These are phyloP conservation scores for Thozetella sp. DNA, from an alignment of 495 filamentous ascomycete genomes.

Conservation along the genomic window DNA sequence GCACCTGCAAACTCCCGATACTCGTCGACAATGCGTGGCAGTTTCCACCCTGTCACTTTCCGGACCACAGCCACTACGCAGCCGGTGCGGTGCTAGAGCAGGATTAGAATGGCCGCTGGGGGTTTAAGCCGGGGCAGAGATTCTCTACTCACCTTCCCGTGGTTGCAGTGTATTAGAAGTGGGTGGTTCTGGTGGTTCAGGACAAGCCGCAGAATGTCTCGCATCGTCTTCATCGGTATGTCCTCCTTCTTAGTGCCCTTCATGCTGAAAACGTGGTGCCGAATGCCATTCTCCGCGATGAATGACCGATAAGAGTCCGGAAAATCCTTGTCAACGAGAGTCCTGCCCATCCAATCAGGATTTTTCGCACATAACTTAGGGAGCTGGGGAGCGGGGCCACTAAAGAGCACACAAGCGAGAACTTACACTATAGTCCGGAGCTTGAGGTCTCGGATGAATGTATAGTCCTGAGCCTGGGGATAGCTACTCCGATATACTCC, in stretches of 20 bases:
- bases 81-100: conserved; percentile 75
- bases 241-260: conserved; percentile 74
- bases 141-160: conserved; percentile 66
- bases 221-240: conserved; percentile 64
- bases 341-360: too few relatives aligned
- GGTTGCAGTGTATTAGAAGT: conserved; percentile 84
- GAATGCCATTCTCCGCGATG: conserved; percentile 61
- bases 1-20: conserved; percentile 67
- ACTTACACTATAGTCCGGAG: conserved; percentile 78
- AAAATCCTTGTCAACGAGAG: conserved; percentile 69
- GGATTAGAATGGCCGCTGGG: conserved; percentile 13
- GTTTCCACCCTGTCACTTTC: conserved; percentile 61
- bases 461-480: conserved; percentile 64
- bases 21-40: conserved; percentile 60
- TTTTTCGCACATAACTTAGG: too few relatives aligned
- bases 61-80: conserved; percentile 76
- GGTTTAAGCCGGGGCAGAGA: background rate
- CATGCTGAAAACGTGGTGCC: conserved; percentile 70
- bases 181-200: conserved; percentile 71
- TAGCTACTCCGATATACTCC: conserved; percentile 80
- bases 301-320: conserved; percentile 61
- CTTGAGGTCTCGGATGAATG: conserved; percentile 61
- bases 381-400: conserved; percentile 7
- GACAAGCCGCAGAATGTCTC: conserved; percentile 62
- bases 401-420: background rate